These are phyloP conservation scores for Mentha longifolia DNA, from an alignment of 257 asterid species.

Conservation along the genomic window DNA sequence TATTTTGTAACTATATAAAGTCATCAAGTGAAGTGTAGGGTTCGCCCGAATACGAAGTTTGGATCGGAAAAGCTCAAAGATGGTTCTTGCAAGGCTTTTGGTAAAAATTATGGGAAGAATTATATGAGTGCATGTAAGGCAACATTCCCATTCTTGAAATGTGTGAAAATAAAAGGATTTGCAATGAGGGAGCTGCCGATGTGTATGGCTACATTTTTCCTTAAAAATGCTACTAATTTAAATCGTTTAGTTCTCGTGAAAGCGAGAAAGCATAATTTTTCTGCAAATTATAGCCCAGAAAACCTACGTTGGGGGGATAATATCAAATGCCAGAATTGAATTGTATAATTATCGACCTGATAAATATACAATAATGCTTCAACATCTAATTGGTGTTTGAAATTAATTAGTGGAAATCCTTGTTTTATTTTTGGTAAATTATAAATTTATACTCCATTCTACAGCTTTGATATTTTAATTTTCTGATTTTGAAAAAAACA, in stretches of 20 bases:
- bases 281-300: neutral
- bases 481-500: no score
- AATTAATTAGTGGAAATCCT: no score
- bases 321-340: slow-evolving; percentile 25
- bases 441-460: no score
- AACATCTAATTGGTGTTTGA: neutral
- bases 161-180: slow-evolving; percentile 39
- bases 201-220: slow-evolving; percentile 31
- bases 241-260: slow-evolving; percentile 16
- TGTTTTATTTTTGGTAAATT: no score
- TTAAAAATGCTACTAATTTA: slow-evolving; percentile 25
- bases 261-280: neutral
- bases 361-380: neutral
- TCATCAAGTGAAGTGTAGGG: no score
- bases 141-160: slow-evolving; percentile 21
- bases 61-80: no score
- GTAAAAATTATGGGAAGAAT: slow-evolving; percentile 14
- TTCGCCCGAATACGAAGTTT: no score
- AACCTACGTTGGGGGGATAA: slow-evolving; percentile 28
- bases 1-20: no score
- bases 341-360: slow-evolving; percentile 26
- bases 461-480: no score
- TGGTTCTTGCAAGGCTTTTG: no score
- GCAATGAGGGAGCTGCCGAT: slow-evolving; percentile 26
- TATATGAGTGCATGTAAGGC: neutral